Evolutionary conservation across 257 asterid species (phyloP).

Genomic region (Rubia yunnanensis): DNA sequence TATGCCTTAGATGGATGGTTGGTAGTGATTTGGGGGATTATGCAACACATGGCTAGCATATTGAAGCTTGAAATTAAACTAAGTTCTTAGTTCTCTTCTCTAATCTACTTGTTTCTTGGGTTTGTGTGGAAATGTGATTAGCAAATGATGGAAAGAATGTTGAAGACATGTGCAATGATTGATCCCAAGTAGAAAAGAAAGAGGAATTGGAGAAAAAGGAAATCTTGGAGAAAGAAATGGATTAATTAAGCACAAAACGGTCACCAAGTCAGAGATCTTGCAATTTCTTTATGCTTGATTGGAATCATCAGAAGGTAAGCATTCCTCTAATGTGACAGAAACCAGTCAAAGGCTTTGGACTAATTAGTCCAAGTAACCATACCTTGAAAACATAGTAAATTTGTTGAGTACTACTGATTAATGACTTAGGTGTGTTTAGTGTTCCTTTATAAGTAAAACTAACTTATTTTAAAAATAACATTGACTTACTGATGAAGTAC

Average conservation of each 20-base stretch:
- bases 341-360: slow-evolving; percentile 24
- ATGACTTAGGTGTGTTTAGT: too few species aligned
- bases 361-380: slow-evolving; percentile 17
- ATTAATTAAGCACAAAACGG: slow-evolving; percentile 11
- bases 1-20: slow-evolving; percentile 4
- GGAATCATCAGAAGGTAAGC: slow-evolving; percentile 24
- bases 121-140: slow-evolving; percentile 14
- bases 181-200: slow-evolving; percentile 14
- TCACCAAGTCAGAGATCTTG: slow-evolving; percentile 20
- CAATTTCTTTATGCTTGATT: slow-evolving; percentile 19
- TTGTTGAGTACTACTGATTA: too few species aligned
- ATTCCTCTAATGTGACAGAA: slow-evolving; percentile 15
- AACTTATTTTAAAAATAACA: too few species aligned
- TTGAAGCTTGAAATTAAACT: slow-evolving; percentile 16
- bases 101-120: slow-evolving; percentile 11
- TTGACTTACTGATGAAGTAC: too few species aligned
- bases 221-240: slow-evolving; percentile 10
- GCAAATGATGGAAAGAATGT: slow-evolving; percentile 22
- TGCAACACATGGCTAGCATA: slow-evolving; percentile 19
- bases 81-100: slow-evolving; percentile 12
- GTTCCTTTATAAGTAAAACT: too few species aligned
- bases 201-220: slow-evolving; percentile 7
- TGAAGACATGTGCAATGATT: slow-evolving; percentile 41
- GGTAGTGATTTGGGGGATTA: slow-evolving; percentile 3
- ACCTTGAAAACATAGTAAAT: not conserved